phyloP scores from a whole-genome alignment of 495 filamentous ascomycete genomes.

The Penicillium waksmanii region DNA sequence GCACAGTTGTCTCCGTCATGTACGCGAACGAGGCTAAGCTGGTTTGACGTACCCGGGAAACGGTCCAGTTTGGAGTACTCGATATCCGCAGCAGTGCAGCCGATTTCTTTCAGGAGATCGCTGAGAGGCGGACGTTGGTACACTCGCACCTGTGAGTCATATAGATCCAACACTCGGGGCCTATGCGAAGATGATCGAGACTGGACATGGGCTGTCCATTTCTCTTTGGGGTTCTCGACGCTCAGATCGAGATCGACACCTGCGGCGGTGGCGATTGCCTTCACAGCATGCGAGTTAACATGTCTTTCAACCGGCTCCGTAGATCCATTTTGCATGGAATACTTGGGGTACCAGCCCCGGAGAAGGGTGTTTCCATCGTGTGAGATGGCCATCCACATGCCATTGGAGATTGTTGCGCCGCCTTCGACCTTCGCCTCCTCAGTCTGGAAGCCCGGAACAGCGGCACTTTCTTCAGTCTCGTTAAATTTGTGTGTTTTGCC shows the following conservation, averaged over 20 bases:
- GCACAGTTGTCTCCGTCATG: conserved; percentile 73
- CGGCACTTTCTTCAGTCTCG: conserved; percentile 11
- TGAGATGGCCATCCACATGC: conserved; percentile 69
- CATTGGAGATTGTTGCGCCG: conserved; percentile 40
- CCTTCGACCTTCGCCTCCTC: conserved; percentile 29
- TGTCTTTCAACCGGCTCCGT: conserved; percentile 49
- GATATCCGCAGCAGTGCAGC: conserved; percentile 36
- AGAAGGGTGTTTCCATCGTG: conserved; percentile 68
- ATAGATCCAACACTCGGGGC: conserved; percentile 44
- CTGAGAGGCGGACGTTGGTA: conserved; percentile 50
- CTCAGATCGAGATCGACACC: conserved; percentile 74
- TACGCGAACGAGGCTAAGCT: conserved; percentile 63
- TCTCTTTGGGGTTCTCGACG: conserved; percentile 60
- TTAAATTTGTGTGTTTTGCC: conserved; percentile 33
- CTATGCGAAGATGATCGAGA: conserved; percentile 26
- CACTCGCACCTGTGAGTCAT: conserved; percentile 48
- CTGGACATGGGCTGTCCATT: conserved; percentile 57
- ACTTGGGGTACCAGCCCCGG: conserved; percentile 66
- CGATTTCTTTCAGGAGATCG: conserved; percentile 38
- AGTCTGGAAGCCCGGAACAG: conserved; percentile 37
- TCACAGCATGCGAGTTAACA: conserved; percentile 73
- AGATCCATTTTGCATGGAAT: conserved; percentile 36
- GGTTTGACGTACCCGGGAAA: conserved; percentile 43
- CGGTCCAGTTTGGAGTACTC: conserved; percentile 46
- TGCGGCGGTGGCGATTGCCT: conserved; percentile 54